These are phyloP conservation scores for Salix brachista DNA, from an alignment of 345 rosid species.

Conservation along the genomic window DNA sequence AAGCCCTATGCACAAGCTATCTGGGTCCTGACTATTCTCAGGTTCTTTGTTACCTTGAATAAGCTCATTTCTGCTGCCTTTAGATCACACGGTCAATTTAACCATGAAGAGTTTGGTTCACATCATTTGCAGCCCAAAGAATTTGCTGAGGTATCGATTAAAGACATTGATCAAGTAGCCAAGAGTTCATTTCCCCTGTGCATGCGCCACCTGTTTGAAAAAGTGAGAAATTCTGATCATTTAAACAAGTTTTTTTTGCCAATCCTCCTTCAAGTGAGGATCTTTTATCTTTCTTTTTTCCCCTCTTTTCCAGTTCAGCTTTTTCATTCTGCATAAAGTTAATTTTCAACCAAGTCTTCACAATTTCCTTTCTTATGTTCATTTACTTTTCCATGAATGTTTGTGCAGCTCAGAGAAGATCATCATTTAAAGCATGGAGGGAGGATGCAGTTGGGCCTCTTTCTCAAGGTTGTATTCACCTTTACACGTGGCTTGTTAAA, in stretches of 20 bases:
- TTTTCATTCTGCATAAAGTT: background rate
- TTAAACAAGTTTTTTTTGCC: background rate
- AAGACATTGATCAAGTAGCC: conserved; percentile 73
- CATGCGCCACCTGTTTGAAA: conserved; percentile 85
- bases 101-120: background rate
- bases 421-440: conserved; percentile 97
- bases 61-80: background rate
- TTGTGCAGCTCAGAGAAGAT: conserved; percentile 76
- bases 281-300: background rate
- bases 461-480: conserved; percentile 64
- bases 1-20: conserved; percentile 68
- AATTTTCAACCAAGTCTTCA: background rate
- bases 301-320: background rate
- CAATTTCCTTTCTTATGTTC: background rate
- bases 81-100: conserved; percentile 8
- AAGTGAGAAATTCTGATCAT: conserved; percentile 40
- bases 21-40: conserved; percentile 89
- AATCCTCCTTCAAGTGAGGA: background rate
- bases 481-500: background rate
- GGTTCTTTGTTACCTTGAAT: conserved; percentile 38
- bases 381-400: conserved; percentile 4
- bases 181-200: conserved; percentile 88
- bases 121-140: conserved; percentile 56
- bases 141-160: conserved; percentile 65
- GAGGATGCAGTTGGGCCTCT: conserved; percentile 95